Percentiles rank a stretch among this genome's conserved stretches.
Evolutionary conservation across 208 protist species (phyloP).

Genomic region (Crithidia mellificae): DNA sequence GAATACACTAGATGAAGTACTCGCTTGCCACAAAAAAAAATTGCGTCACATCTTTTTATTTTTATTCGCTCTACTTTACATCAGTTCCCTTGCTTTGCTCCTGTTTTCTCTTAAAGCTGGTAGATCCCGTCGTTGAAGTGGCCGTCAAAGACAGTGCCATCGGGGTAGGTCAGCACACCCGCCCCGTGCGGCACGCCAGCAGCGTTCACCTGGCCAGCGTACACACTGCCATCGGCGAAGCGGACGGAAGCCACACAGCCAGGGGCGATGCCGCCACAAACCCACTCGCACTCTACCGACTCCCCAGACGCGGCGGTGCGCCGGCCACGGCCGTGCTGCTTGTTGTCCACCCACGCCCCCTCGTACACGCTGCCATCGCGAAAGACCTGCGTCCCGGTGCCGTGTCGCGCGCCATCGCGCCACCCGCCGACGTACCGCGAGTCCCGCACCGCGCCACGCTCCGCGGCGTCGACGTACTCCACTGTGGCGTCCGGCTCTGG

Average conservation of each 20-base stretch:
- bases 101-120: slow-evolving; percentile 43
- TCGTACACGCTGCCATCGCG: slow-evolving; percentile 84
- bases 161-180: slow-evolving; percentile 74
- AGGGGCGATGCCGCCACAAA: slow-evolving; percentile 47
- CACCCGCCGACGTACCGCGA: slow-evolving; percentile 84
- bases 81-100: background rate
- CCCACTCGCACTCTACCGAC: slow-evolving; percentile 72
- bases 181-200: slow-evolving; percentile 69
- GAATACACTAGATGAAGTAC: too few species aligned
- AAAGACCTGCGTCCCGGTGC: slow-evolving; percentile 62
- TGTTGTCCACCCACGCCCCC: slow-evolving; percentile 72
- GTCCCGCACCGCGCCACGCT: slow-evolving; percentile 35
- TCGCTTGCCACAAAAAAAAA: too few species aligned
- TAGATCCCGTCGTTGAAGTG: slow-evolving; percentile 76
- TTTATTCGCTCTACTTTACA: background rate
- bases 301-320: slow-evolving; percentile 61
- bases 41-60: too few species aligned
- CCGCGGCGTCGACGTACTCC: slow-evolving; percentile 43
- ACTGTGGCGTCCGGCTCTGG: slow-evolving; percentile 67
- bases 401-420: slow-evolving; percentile 57
- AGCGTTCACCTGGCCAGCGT: slow-evolving; percentile 57
- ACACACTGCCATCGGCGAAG: slow-evolving; percentile 81
- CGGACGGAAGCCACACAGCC: slow-evolving; percentile 44
- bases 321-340: slow-evolving; percentile 69
- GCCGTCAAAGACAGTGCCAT: slow-evolving; percentile 83